These are phyloP conservation scores for Periconia sp. DNA, from an alignment of 2,329 filamentous ascomycete genomes.

Conservation along the genomic window DNA sequence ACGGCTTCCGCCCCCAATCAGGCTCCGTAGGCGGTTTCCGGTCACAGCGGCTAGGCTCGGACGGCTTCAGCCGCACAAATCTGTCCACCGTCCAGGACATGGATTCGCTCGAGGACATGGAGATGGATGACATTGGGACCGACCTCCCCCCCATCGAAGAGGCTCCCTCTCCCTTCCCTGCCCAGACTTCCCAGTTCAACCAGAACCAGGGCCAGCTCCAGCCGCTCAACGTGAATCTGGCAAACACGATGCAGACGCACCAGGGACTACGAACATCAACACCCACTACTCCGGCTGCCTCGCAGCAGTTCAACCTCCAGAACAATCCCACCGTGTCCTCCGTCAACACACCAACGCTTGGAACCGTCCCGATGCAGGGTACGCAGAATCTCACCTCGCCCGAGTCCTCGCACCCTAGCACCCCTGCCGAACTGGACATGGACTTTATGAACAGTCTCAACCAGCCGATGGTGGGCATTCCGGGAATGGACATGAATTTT, in stretches of 20 bases:
- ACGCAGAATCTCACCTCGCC: slow-evolving; percentile 66
- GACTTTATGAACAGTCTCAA: slow-evolving; percentile 62
- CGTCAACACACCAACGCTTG: slow-evolving; percentile 91
- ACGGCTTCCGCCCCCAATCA: slow-evolving; percentile 47
- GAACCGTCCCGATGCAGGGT: slow-evolving; percentile 72
- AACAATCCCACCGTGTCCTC: slow-evolving; percentile 97
- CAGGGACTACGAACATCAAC: slow-evolving; percentile 85
- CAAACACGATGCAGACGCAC: slow-evolving; percentile 70
- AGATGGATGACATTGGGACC: slow-evolving; percentile 83
- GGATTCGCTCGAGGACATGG: slow-evolving; percentile 92
- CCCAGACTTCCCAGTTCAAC: slow-evolving; percentile 59
- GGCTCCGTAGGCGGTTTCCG: slow-evolving; percentile 45
- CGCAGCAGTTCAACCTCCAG: slow-evolving; percentile 72
- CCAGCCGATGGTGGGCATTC: slow-evolving; percentile 45
- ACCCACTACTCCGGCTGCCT: slow-evolving; percentile 77
- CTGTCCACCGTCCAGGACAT: slow-evolving; percentile 63
- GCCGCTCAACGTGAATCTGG: slow-evolving; percentile 80
- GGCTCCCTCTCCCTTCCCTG: slow-evolving; percentile 68
- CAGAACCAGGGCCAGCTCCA: slow-evolving; percentile 64
- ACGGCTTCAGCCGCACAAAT: slow-evolving; percentile 46
- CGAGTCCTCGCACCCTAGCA: slow-evolving; percentile 72
- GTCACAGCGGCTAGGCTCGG: slow-evolving; percentile 47
- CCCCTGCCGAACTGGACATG: slow-evolving; percentile 76
- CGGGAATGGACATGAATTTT: slow-evolving; percentile 40
- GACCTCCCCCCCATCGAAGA: slow-evolving; percentile 66